These are phyloP conservation scores for Fusarium protoensiforme DNA, from an alignment of 2,329 filamentous ascomycete genomes.

Conservation along the genomic window DNA sequence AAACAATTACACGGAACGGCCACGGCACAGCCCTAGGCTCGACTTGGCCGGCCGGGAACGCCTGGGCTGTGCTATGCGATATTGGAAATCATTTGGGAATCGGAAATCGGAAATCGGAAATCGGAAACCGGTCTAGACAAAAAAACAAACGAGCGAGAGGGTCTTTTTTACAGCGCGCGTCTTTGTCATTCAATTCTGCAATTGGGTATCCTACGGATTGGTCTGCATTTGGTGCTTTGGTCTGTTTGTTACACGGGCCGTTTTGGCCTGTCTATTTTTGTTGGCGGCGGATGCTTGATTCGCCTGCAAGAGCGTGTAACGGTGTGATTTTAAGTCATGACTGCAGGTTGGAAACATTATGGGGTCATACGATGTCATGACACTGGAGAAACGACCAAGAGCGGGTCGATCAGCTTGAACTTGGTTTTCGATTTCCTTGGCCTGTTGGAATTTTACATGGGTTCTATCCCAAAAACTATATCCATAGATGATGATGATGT, in stretches of 20 bases:
- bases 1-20: conserved; percentile 11
- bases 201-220: neutral
- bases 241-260: neutral
- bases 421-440: conserved; percentile 1
- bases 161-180: conserved; percentile 5
- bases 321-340: neutral
- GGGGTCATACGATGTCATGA: conserved; percentile 31
- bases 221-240: neutral
- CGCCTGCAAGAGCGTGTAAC: neutral
- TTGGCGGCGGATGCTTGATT: neutral
- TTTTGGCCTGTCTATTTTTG: neutral
- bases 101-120: conserved; percentile 3
- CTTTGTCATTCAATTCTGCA: neutral
- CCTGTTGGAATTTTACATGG: conserved; percentile 1
- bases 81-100: neutral
- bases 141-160: conserved; percentile 17
- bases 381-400: conserved; percentile 12
- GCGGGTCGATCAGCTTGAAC: neutral
- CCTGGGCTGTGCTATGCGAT: neutral
- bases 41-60: conserved; percentile 32
- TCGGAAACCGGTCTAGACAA: conserved; percentile 26
- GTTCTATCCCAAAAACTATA: neutral
- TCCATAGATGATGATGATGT: conserved; percentile 39
- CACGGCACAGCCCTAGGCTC: conserved; percentile 1
- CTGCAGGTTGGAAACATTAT: neutral